These are phyloP conservation scores for Parachaetomium inaequale DNA, from an alignment of 495 filamentous ascomycete genomes.

Conservation along the genomic window DNA sequence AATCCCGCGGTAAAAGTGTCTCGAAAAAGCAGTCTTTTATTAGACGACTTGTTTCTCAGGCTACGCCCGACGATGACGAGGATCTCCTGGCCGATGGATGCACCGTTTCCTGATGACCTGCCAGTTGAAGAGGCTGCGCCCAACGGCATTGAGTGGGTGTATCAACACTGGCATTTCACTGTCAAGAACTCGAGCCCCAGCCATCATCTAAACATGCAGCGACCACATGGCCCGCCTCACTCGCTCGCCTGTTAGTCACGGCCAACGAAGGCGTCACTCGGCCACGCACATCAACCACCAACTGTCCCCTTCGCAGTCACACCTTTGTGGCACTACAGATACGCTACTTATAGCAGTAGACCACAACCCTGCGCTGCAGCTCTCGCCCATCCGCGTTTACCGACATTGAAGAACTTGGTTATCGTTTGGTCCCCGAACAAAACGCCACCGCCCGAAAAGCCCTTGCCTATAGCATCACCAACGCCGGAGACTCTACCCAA, in stretches of 20 bases:
- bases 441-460: neutral
- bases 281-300: neutral
- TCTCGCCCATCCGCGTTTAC: too few species aligned
- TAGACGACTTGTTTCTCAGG: neutral
- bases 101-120: neutral
- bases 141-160: neutral
- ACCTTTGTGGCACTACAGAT: too few species aligned
- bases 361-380: too few species aligned
- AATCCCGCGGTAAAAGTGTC: neutral
- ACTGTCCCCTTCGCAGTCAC: neutral
- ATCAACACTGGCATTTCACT: neutral
- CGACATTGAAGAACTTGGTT: too few species aligned
- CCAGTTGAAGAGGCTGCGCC: too few species aligned
- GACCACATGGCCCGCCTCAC: neutral
- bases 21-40: neutral
- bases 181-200: neutral
- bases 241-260: neutral
- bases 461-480: too few species aligned
- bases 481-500: neutral
- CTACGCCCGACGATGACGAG: neutral
- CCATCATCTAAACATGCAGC: neutral
- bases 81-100: neutral
- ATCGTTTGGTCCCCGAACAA: too few species aligned
- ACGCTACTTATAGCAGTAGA: too few species aligned
- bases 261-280: neutral